Percentiles rank a stretch among this genome's conserved stretches.
Conservation (phyloP, 2,329 filamentous ascomycete genomes). For the Microascus cirrosus region DNA sequence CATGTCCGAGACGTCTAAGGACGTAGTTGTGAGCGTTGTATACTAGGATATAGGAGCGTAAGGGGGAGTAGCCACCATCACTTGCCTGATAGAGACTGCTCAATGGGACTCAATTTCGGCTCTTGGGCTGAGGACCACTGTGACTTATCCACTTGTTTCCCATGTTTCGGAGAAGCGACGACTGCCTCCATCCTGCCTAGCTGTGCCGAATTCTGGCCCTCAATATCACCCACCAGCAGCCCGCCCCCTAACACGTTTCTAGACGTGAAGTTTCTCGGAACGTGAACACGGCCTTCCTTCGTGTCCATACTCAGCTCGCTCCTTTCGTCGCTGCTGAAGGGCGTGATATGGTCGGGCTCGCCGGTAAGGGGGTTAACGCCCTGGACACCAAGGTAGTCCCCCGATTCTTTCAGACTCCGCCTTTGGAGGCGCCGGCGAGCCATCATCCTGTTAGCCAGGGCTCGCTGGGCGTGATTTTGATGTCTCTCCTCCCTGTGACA, state of each 20-base stretch:
- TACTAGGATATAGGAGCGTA: not conserved
- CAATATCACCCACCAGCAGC: not conserved
- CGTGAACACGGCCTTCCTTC: slow-evolving; percentile 17
- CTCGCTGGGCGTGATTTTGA: slow-evolving; percentile 6
- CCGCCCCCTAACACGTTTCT: slow-evolving; percentile 22
- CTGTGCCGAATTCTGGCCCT: not conserved
- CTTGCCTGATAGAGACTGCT: slow-evolving; percentile 21
- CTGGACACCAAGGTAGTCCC: slow-evolving; percentile 48
- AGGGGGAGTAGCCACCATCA: not conserved
- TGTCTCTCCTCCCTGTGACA: not conserved
- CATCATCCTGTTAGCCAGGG: slow-evolving; percentile 20
- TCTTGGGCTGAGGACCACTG: slow-evolving; percentile 42
- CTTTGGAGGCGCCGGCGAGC: slow-evolving; percentile 20
- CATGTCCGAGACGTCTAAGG: not conserved
- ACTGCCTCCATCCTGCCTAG: not conserved
- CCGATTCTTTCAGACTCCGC: slow-evolving; percentile 37
- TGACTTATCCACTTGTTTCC: slow-evolving; percentile 31
- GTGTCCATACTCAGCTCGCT: slow-evolving; percentile 18
- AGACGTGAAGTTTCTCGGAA: slow-evolving; percentile 20
- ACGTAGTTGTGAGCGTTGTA: not conserved
- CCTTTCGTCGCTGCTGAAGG: slow-evolving; percentile 30
- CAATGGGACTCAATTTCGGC: slow-evolving; percentile 36
- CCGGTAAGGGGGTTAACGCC: slow-evolving; percentile 47
- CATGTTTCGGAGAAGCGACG: not conserved
- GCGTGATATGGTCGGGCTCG: slow-evolving; percentile 36